phyloP scores from a whole-genome alignment of 768 basidiomycete genomes.

The Hysterangium stoloniferum region DNA sequence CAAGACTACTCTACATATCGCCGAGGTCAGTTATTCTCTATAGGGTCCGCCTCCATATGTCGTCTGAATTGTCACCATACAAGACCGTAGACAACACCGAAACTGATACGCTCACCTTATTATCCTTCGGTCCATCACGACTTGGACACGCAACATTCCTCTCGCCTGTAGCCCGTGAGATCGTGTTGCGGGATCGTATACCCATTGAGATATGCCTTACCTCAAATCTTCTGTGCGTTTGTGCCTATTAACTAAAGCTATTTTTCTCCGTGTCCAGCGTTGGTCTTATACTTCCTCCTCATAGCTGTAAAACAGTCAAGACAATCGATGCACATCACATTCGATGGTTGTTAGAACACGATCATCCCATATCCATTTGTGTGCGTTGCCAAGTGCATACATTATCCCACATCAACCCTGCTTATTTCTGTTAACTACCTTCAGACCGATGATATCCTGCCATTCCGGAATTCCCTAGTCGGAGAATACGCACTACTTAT shows the following conservation, averaged over 20 bases:
- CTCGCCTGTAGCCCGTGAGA: constrained; percentile 44
- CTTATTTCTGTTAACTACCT: neutral
- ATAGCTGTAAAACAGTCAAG: constrained; percentile 64
- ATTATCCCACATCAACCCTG: neutral
- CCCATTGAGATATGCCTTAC: constrained; percentile 77
- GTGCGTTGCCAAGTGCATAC: constrained; percentile 28
- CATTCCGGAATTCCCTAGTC: constrained; percentile 65
- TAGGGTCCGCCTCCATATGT: neutral
- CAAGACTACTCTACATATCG: constrained; percentile 73
- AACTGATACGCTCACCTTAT: constrained; percentile 51
- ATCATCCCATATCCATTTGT: constrained; percentile 68
- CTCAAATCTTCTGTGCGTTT: constrained; percentile 64
- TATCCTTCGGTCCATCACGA: constrained; percentile 57
- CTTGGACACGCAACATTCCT: constrained; percentile 82
- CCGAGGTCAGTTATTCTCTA: constrained; percentile 47
- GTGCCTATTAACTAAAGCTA: too few species aligned
- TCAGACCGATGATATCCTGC: constrained; percentile 80
- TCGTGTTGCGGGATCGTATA: constrained; percentile 48
- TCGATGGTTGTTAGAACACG: constrained; percentile 47
- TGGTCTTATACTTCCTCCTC: neutral
- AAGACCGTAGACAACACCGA: constrained; percentile 43
- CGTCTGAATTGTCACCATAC: neutral
- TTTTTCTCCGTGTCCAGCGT: neutral
- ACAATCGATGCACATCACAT: constrained; percentile 68
- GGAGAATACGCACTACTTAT: constrained; percentile 77